A percentile compares a stretch with the other conserved stretches of the same genome.
phyloP scores from a whole-genome alignment of 2,329 filamentous ascomycete genomes.

The Ustulina deusta region DNA sequence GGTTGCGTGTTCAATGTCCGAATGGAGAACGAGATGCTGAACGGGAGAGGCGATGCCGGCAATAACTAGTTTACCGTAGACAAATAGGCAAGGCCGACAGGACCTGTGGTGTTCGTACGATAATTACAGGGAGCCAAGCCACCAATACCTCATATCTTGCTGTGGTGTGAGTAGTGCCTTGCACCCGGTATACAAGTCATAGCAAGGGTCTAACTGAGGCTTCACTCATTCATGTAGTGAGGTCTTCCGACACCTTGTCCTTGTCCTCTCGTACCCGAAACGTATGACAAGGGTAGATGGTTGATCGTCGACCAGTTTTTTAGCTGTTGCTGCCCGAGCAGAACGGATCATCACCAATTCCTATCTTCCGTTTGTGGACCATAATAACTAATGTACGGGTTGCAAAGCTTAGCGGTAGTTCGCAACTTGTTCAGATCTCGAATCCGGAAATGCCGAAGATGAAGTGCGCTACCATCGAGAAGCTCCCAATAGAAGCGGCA shows the following conservation, averaged over 20 bases:
- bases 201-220: slow-evolving; percentile 23
- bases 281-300: slow-evolving; percentile 42
- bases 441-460: slow-evolving; percentile 33
- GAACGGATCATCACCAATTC: slow-evolving; percentile 47
- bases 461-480: slow-evolving; percentile 26
- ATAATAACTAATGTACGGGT: slow-evolving; percentile 40
- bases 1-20: slow-evolving; percentile 42
- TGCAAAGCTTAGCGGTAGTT: slow-evolving; percentile 34
- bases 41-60: slow-evolving; percentile 38
- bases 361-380: slow-evolving; percentile 47
- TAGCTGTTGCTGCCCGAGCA: slow-evolving; percentile 57
- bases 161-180: slow-evolving; percentile 12
- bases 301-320: slow-evolving; percentile 52
- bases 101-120: slow-evolving; percentile 34
- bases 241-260: slow-evolving; percentile 19
- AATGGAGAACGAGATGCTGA: slow-evolving; percentile 36
- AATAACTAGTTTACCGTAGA: slow-evolving; percentile 23
- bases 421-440: slow-evolving; percentile 34
- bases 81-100: slow-evolving; percentile 31
- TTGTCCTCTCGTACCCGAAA: slow-evolving; percentile 32
- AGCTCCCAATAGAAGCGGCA: neutral
- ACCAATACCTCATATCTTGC: slow-evolving; percentile 29
- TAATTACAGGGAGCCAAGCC: slow-evolving; percentile 36
- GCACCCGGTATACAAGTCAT: slow-evolving; percentile 11
- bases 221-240: slow-evolving; percentile 22